These are phyloP conservation scores for Aspergillus sp. DNA, from an alignment of 2,329 filamentous ascomycete genomes.

Conservation along the genomic window DNA sequence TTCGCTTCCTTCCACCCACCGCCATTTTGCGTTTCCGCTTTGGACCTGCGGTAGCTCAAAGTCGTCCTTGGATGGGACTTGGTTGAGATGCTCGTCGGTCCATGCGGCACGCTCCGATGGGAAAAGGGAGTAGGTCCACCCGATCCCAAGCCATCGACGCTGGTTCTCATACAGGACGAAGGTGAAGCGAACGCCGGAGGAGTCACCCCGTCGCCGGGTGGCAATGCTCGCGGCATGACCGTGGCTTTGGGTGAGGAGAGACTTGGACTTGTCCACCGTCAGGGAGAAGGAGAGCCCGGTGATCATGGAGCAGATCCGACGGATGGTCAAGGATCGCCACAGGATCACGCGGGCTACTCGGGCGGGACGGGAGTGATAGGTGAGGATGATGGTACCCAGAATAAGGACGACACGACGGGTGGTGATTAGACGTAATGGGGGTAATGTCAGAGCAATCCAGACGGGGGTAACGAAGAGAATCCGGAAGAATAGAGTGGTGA, in stretches of 20 bases:
- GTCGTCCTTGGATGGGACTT: constrained; percentile 70
- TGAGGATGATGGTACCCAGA: constrained; percentile 79
- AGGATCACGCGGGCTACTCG: constrained; percentile 81
- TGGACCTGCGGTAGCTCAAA: constrained; percentile 68
- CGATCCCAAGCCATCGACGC: constrained; percentile 87
- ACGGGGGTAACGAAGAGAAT: constrained; percentile 84
- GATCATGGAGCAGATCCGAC: constrained; percentile 65
- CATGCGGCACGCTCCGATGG: constrained; percentile 86
- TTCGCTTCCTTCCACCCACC: constrained; percentile 80
- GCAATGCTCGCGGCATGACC: constrained; percentile 48
- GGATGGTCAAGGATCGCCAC: constrained; percentile 79
- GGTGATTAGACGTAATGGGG: constrained; percentile 80
- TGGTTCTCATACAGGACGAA: constrained; percentile 98
- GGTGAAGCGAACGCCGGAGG: constrained; percentile 86
- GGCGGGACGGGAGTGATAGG: constrained; percentile 87
- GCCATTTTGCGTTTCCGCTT: constrained; percentile 62
- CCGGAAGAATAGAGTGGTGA: constrained; percentile 85
- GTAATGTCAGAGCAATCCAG: constrained; percentile 80
- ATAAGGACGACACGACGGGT: constrained; percentile 80
- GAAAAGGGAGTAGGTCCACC: constrained; percentile 90
- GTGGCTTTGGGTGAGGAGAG: constrained; percentile 37
- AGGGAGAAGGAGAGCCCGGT: constrained; percentile 72
- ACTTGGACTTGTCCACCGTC: constrained; percentile 20
- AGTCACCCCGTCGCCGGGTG: constrained; percentile 44
- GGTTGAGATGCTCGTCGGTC: constrained; percentile 93